Evolutionary conservation across 176 grass and related monocot genomes (phyloP), one percentile per base, ranked within the genome.

Genomic region (bread wheat (Triticum aestivum)): DNA sequence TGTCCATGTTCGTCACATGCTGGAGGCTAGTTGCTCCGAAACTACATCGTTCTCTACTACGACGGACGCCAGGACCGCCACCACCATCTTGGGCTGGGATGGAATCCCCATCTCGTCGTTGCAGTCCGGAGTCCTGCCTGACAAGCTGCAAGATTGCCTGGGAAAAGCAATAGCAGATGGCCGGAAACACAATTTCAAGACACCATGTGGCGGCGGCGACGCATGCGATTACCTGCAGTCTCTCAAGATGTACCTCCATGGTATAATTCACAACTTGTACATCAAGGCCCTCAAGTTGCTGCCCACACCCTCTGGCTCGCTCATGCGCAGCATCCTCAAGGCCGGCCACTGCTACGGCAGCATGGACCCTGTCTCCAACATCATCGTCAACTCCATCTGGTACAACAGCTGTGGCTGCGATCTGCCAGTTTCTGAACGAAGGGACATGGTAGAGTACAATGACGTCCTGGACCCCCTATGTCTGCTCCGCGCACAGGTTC

Each of bases 321-420:
- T 73, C 69, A 73, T 74, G 39, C 71, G 12, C 23, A 9, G 11
- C 71, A 8, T 74, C 71, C 71, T 74, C 71, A 27, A 27, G 23
- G 41, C 71, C 12, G 71, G 72, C 4, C 72, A 75, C 72, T 75
- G 42, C 72, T 47, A 75, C 3, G 72, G 72, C 13, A 29, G 20
- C 12, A 75, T 75, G 72, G 72, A 75, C 42, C 72, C 23, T 29
- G 2, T 75, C 23, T 75, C 13, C 41, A 75, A 75, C 72, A 75
- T 75, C 72, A 29, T 75, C 72, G 23, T 75, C 72, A 47, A 75
- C 72, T 75, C 41, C 42, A 49, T 75, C 23, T 75, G 72, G 72
- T 75, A 49, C 72, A 2, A 49, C 23, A 75, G 0, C 0, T n/a
- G 4, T 12, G n/a, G n/a, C 69, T 47, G 38, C 39, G 2, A 2